phyloP scores from a whole-genome alignment of 352 stramenopile species.

The Phytopythium mirpurense region DNA sequence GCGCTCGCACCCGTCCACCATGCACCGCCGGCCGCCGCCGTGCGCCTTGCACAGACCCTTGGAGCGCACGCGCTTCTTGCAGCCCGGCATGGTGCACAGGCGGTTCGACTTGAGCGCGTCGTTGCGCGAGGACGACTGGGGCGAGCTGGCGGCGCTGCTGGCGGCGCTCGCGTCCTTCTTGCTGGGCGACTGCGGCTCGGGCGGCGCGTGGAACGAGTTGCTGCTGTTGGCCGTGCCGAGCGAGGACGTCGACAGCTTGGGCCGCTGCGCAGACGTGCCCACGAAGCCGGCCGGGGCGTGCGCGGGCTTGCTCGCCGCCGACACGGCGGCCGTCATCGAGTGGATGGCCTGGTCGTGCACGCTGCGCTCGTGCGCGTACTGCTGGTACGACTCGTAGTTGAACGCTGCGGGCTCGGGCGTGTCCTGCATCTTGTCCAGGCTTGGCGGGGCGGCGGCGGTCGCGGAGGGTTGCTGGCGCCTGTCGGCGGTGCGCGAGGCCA shows the following conservation, averaged over 20 bases:
- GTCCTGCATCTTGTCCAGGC: conserved; percentile 16
- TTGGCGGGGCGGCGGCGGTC: too few species aligned
- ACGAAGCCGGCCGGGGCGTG: conserved; percentile 7
- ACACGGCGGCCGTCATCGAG: conserved; percentile 16
- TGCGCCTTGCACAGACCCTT: conserved; percentile 85
- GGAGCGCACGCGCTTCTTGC: conserved; percentile 80
- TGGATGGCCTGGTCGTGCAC: conserved; percentile 29
- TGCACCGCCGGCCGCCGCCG: conserved; percentile 69
- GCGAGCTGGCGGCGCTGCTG: conserved; percentile 8
- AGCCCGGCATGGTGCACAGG: conserved; percentile 76
- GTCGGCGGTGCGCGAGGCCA: conserved; percentile 30
- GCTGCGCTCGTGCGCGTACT: conserved; percentile 34
- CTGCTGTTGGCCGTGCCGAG: conserved; percentile 2
- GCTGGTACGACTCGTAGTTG: conserved; percentile 55
- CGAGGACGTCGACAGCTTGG: conserved; percentile 12
- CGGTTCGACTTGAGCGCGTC: conserved; percentile 77
- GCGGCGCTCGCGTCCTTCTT: conserved; percentile 13
- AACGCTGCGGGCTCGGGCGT: conserved; percentile 29
- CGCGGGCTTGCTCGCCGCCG: conserved; percentile 1
- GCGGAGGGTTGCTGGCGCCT: not conserved
- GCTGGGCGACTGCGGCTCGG: conserved; percentile 4
- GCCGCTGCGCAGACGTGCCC: conserved; percentile 4
- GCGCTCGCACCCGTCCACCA: conserved; percentile 77
- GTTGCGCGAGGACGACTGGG: conserved; percentile 15
- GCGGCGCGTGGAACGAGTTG: not conserved